Evolutionary conservation across 2,329 filamentous ascomycete species (phyloP), one percentile per base, ranked within the genome.

Genomic region (Aspergillus sp.): DNA sequence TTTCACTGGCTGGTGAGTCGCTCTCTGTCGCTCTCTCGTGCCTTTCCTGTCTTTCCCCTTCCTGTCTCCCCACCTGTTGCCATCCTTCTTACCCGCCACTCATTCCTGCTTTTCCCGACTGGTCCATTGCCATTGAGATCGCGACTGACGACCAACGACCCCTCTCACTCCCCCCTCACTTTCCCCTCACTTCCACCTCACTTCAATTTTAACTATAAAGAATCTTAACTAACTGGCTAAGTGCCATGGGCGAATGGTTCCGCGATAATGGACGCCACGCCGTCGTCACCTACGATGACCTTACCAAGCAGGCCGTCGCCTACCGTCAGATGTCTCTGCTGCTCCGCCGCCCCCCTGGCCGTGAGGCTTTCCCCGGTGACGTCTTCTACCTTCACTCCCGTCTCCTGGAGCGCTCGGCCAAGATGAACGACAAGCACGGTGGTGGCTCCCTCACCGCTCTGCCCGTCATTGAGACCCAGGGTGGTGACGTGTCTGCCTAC

Each of bases 371-470:
- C 75, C 91, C 91, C 58, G 91, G 91, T 76, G 89, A 96, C 59
- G 88, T 96, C 54, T 95, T 95, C 82, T 95, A 95, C 74, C 84
- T 95, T 55, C 89, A 95, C 81, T 95, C 91, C 55, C 88, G 91
- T 82, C 85, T 98, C 43, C 79, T 98, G 51, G 91, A 98, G 79
- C 91, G 91, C 82, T 85, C 91, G 43, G 91, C 91, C 72, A 98
- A 98, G 83, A 86, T 98, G 80, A 94, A 81, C 78, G 75, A 88
- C 67, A 89, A 85, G 71, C 85, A 82, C 63, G 86, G 88, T 61
- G 86, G 85, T 70, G 91, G 91, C 64, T 96, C 89, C 54, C 78
- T 96, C 69, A 98, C 91, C 68, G 89, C 91, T 50, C 82, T 98
- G 44, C 91, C 91, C 62, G 66, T 96, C 69, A 96, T 98, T 65